A percentile compares a stretch with the other conserved stretches of the same genome.
Conservation (phyloP, 2,329 filamentous ascomycete species). For the Bipolaris cookei region DNA sequence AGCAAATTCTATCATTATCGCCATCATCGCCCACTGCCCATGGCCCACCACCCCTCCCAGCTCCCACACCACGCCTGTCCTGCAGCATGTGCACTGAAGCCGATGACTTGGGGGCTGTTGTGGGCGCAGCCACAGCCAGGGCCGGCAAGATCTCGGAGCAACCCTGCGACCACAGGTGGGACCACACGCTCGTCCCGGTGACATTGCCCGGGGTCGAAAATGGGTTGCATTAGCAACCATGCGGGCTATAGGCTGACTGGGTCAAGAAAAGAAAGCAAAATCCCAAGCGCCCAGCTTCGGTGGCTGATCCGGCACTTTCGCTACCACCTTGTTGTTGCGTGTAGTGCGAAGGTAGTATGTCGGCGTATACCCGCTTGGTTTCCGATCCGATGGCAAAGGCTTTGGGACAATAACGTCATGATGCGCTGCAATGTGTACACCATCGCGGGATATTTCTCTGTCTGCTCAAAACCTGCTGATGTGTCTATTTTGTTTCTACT, state of each 20-base stretch:
- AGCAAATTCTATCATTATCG: not conserved
- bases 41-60: not conserved
- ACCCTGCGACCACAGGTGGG: constrained; percentile 16
- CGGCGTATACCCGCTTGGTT: constrained; percentile 2
- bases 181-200: constrained; percentile 12
- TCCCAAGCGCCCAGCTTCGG: constrained; percentile 3
- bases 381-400: constrained; percentile 4
- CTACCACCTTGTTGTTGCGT: constrained; percentile 6
- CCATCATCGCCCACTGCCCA: not conserved
- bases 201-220: constrained; percentile 14
- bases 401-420: constrained; percentile 1
- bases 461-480: not conserved
- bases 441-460: not conserved
- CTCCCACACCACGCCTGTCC: not conserved
- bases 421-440: not conserved
- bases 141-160: constrained; percentile 14
- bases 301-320: constrained; percentile 15
- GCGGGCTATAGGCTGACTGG: constrained; percentile 9
- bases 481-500: not conserved
- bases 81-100: constrained; percentile 13
- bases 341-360: not conserved
- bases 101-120: constrained; percentile 10
- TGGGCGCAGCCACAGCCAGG: constrained; percentile 6
- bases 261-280: constrained; percentile 11
- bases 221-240: constrained; percentile 16